phyloP scores from a whole-genome alignment of 768 basidiomycete species.

The Cystofilobasidium macerans region DNA sequence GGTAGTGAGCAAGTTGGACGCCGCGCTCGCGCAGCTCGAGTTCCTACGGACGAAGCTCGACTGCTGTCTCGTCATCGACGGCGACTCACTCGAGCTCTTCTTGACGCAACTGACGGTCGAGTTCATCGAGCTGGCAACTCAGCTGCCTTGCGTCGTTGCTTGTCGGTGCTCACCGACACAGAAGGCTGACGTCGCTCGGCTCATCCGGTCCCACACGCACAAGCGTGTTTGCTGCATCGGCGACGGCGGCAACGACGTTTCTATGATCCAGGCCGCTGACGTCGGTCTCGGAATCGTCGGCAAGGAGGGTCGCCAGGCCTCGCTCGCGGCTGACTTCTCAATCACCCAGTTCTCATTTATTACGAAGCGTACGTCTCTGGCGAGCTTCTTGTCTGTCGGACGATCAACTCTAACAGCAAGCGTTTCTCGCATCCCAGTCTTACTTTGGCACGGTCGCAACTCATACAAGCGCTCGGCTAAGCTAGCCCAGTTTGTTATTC shows the following conservation, averaged over 20 bases:
- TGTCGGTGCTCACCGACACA: constrained; percentile 98
- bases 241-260: constrained; percentile 94
- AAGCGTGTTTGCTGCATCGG: constrained; percentile 98
- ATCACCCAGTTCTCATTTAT: constrained; percentile 93
- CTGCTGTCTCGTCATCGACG: constrained; percentile 96
- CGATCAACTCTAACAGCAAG: no score
- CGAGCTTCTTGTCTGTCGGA: no score
- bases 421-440: constrained; percentile 41
- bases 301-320: constrained; percentile 97
- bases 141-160: constrained; percentile 88
- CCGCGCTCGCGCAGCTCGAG: constrained; percentile 76
- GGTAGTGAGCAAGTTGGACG: constrained; percentile 70
- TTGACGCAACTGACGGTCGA: constrained; percentile 80
- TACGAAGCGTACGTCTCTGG: constrained; percentile 53
- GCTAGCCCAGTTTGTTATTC: constrained; percentile 95
- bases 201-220: constrained; percentile 79
- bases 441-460: constrained; percentile 97
- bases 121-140: constrained; percentile 92
- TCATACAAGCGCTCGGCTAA: constrained; percentile 97
- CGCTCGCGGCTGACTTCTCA: constrained; percentile 96
- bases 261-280: constrained; percentile 97
- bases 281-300: constrained; percentile 97
- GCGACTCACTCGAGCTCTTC: constrained; percentile 89
- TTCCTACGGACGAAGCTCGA: constrained; percentile 89
- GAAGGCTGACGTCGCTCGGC: constrained; percentile 90